phyloP scores from a whole-genome alignment of 176 grass and related monocot genomes.

The Lolium multiflorum region DNA sequence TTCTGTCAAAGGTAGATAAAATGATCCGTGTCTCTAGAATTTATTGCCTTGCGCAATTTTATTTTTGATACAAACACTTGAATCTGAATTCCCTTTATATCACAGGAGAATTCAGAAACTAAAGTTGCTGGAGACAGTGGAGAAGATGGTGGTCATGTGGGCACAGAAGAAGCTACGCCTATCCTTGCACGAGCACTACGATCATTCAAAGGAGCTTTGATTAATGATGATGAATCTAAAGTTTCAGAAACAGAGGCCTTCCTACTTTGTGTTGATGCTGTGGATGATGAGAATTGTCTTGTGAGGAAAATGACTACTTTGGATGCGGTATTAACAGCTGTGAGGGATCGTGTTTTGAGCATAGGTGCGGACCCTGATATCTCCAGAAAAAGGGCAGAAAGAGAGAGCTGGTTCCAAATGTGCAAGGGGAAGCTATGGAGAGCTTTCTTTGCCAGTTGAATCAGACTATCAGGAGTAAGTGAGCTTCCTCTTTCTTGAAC shows the following conservation, averaged over 20 bases:
- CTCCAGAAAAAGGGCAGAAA: neutral
- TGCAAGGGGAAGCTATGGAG: slow-evolving; percentile 13
- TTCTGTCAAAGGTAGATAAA: neutral
- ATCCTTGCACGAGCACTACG: neutral
- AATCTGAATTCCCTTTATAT: neutral
- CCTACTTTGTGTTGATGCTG: neutral
- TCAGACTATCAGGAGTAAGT: neutral
- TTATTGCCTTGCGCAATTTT: neutral
- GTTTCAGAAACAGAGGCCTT: slow-evolving; percentile 9
- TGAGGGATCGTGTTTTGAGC: neutral
- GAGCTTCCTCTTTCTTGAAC: neutral
- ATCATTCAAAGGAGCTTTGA: slow-evolving; percentile 13
- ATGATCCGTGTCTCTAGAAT: neutral
- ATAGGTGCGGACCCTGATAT: neutral
- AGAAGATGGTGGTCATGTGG: neutral
- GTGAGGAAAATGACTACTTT: neutral
- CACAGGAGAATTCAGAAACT: neutral
- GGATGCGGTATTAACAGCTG: neutral
- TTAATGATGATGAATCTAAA: neutral
- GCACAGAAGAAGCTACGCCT: neutral
- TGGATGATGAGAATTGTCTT: slow-evolving; percentile 3
- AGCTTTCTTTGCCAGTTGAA: neutral
- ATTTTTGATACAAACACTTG: neutral
- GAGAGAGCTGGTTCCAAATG: neutral
- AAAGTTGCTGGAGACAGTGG: slow-evolving; percentile 1